phyloP scores from a whole-genome alignment of 345 rosid genomes.

The Eucalyptus tenuipes region DNA sequence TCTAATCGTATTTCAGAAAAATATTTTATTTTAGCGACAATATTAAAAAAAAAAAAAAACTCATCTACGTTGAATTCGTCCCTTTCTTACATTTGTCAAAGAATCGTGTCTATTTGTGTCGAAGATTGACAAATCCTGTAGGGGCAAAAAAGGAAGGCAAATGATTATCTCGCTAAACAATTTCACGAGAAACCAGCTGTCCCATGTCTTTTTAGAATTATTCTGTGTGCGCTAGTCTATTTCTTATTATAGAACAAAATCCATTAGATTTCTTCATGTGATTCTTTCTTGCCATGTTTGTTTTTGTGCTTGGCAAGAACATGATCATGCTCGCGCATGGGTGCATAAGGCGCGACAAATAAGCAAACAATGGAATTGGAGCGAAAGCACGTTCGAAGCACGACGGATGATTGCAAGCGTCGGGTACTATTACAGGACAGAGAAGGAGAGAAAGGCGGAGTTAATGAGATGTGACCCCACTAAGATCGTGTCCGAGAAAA shows the following conservation, averaged over 20 bases:
- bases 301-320: neutral
- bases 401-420: neutral
- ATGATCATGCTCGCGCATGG: neutral
- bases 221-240: neutral
- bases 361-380: neutral
- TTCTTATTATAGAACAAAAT: neutral
- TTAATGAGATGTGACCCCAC: neutral
- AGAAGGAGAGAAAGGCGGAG: neutral
- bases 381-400: neutral
- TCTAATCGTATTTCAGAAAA: neutral
- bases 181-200: neutral
- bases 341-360: neutral
- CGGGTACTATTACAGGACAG: neutral
- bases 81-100: neutral
- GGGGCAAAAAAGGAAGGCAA: neutral
- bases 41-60: neutral
- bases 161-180: neutral
- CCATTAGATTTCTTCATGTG: neutral
- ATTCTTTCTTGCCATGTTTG: neutral
- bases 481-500: neutral
- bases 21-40: neutral
- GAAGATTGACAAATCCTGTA: neutral
- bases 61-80: neutral
- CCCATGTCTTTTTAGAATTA: neutral
- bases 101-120: neutral